Conservation (phyloP, 2,329 filamentous ascomycete species). For the Fusarium compactum region DNA sequence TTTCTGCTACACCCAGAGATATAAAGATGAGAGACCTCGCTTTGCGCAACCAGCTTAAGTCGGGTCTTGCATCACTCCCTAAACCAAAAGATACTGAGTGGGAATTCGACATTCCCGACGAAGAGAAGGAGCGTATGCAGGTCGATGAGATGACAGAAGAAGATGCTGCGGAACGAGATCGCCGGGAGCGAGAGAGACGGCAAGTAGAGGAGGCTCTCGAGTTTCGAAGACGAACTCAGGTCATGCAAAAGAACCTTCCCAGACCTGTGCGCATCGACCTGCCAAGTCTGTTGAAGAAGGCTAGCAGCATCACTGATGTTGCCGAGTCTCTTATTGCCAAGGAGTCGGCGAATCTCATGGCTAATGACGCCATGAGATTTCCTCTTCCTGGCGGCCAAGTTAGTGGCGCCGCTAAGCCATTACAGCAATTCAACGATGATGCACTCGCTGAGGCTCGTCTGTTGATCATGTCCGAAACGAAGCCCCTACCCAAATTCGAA, state of each 20-base stretch:
- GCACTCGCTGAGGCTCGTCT: constrained; percentile 80
- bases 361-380: constrained; percentile 81
- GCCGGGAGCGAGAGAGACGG: constrained; percentile 77
- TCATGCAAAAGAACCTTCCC: constrained; percentile 87
- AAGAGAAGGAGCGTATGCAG: constrained; percentile 71
- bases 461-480: constrained; percentile 79
- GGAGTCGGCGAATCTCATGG: constrained; percentile 84
- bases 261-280: constrained; percentile 81
- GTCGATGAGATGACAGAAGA: constrained; percentile 65
- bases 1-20: constrained; percentile 82
- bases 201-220: constrained; percentile 82
- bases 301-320: constrained; percentile 70
- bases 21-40: constrained; percentile 77
- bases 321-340: constrained; percentile 77
- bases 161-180: constrained; percentile 79
- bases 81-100: constrained; percentile 94
- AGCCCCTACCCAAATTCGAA: constrained; percentile 60
- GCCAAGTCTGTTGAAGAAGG: constrained; percentile 72
- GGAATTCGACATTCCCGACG: constrained; percentile 92
- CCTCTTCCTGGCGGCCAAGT: constrained; percentile 77
- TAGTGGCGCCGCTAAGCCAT: constrained; percentile 67
- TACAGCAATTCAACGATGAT: constrained; percentile 77
- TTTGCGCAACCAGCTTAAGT: constrained; percentile 74
- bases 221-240: constrained; percentile 85
- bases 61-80: constrained; percentile 83